Evolutionary conservation across 345 rosid species (phyloP).

Genomic region (Lepidium aucheri): DNA sequence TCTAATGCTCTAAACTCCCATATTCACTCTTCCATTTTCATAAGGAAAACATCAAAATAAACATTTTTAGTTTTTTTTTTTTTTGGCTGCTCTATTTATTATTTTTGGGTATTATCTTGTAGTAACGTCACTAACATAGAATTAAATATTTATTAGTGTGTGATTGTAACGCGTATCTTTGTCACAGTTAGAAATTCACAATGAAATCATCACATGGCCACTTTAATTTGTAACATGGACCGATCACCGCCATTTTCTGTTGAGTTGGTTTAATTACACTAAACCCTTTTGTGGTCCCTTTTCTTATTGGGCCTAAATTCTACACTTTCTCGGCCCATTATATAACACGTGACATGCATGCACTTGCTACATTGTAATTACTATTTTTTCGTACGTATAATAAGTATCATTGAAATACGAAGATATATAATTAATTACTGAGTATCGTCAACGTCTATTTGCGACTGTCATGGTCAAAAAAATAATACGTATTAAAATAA

Average conservation of each 20-base stretch:
- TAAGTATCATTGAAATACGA: neutral
- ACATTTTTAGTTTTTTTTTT: too few species aligned
- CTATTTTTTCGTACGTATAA: neutral
- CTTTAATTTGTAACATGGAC: slow-evolving; percentile 17
- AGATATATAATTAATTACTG: neutral
- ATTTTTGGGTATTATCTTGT: too few species aligned
- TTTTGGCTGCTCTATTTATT: too few species aligned
- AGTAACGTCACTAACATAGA: too few species aligned
- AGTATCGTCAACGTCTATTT: neutral
- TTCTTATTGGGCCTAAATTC: neutral
- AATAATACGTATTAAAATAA: neutral
- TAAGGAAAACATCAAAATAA: too few species aligned
- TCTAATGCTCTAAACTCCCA: too few species aligned
- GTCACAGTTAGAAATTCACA: too few species aligned
- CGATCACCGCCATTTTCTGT: slow-evolving; percentile 24
- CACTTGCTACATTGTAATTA: neutral
- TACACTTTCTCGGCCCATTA: slow-evolving; percentile 5
- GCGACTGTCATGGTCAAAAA: neutral
- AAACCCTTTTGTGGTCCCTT: slow-evolving; percentile 21
- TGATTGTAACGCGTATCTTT: too few species aligned
- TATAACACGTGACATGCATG: neutral
- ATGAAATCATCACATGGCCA: slow-evolving; percentile 21
- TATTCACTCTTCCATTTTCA: too few species aligned
- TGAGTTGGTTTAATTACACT: slow-evolving; percentile 14
- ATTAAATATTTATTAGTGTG: too few species aligned